phyloP scores from a whole-genome alignment of 192 early-diverging fungal genomes.

The Backusella circina region DNA sequence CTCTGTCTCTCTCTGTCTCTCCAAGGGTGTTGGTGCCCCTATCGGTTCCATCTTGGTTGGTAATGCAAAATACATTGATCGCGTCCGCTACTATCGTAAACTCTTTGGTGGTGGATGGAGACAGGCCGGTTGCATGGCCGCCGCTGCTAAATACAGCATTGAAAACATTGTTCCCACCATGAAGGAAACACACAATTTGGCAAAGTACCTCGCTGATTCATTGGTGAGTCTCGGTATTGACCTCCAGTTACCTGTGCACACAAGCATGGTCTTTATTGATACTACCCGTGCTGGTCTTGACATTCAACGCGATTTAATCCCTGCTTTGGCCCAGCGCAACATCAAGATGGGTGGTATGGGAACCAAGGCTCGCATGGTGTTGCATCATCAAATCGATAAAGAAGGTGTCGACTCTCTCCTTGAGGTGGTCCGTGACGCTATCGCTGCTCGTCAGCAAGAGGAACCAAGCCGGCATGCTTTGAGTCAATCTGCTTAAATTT shows the following conservation, averaged over 20 bases:
- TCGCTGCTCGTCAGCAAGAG: not conserved
- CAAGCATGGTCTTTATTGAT: slow-evolving; percentile 89
- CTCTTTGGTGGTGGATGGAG: slow-evolving; percentile 92
- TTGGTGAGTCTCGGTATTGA: slow-evolving; percentile 61
- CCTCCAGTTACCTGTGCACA: slow-evolving; percentile 65
- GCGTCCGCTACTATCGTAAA: slow-evolving; percentile 81
- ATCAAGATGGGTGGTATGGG: slow-evolving; percentile 57
- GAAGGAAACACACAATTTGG: slow-evolving; percentile 58
- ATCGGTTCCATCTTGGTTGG: slow-evolving; percentile 89
- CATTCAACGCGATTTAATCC: slow-evolving; percentile 38
- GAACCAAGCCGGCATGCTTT: slow-evolving; percentile 7
- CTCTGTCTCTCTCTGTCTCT: slow-evolving; percentile 83
- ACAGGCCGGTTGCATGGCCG: slow-evolving; percentile 83
- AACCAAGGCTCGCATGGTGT: slow-evolving; percentile 52
- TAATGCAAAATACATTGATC: slow-evolving; percentile 58
- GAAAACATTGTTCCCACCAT: slow-evolving; percentile 71
- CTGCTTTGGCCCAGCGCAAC: slow-evolving; percentile 41
- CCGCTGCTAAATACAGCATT: slow-evolving; percentile 71
- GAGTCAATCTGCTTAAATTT: slow-evolving; percentile 6
- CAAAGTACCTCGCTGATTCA: slow-evolving; percentile 56
- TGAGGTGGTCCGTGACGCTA: slow-evolving; percentile 20
- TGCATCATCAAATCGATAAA: slow-evolving; percentile 65
- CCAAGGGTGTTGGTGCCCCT: slow-evolving; percentile 90
- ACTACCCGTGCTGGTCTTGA: slow-evolving; percentile 41
- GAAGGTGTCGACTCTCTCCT: slow-evolving; percentile 53